phyloP scores from a whole-genome alignment of 176 grass and related monocot genomes.

The Cenchrus purpureus region DNA sequence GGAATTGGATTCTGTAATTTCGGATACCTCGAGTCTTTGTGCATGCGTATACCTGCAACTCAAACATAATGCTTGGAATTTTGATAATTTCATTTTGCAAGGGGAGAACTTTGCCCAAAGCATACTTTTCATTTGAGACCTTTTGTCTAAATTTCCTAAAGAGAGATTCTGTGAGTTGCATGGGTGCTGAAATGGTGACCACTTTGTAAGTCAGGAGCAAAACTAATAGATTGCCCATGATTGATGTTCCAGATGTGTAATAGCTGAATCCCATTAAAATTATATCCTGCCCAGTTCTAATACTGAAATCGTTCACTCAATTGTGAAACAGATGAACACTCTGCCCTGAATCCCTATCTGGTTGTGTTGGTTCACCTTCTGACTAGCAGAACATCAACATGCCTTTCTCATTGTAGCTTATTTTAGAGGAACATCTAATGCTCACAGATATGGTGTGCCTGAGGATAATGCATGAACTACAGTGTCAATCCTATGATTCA shows the following conservation, averaged over 20 bases:
- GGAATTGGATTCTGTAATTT: background rate
- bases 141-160: background rate
- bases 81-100: background rate
- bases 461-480: background rate
- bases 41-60: background rate
- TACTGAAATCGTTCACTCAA: background rate
- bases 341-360: background rate
- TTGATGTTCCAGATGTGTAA: conserved; percentile 5
- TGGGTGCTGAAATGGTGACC: background rate
- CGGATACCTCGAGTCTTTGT: no score
- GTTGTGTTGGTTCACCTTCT: background rate
- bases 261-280: background rate
- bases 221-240: background rate
- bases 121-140: no score
- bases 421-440: background rate
- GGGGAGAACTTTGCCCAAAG: background rate
- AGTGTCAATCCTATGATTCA: background rate
- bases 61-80: background rate
- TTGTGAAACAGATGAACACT: background rate
- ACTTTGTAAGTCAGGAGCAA: background rate
- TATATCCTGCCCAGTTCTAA: background rate
- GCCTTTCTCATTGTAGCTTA: background rate
- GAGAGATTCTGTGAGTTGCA: background rate
- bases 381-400: background rate
- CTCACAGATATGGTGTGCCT: background rate